Evolutionary conservation across 306 rosid genomes (phyloP).

Genomic region (Rosa lucieae): DNA sequence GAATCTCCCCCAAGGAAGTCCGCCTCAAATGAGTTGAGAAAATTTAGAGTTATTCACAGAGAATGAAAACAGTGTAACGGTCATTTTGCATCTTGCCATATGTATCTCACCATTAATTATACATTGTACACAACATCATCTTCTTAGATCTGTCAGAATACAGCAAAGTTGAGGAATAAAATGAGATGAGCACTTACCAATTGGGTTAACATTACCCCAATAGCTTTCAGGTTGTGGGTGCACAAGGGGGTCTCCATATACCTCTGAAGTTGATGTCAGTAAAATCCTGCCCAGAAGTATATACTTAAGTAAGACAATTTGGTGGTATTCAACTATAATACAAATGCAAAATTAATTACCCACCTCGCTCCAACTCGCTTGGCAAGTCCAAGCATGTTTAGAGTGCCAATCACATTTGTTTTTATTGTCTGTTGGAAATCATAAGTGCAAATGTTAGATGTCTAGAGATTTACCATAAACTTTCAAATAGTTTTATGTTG

Average conservation of each 20-base stretch:
- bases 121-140: constrained; percentile 3
- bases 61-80: not conserved
- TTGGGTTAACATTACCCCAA: constrained; percentile 99
- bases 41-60: not conserved
- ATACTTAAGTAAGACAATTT: constrained; percentile 26
- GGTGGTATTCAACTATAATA: constrained; percentile 16
- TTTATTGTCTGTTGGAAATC: constrained; percentile 72
- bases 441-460: constrained; percentile 31
- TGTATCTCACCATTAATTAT: constrained; percentile 5
- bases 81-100: constrained; percentile 1
- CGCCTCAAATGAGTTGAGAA: not conserved
- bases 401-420: constrained; percentile 95
- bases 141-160: constrained; percentile 15
- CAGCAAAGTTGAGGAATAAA: constrained; percentile 16
- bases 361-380: constrained; percentile 99
- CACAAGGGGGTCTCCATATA: constrained; percentile 92
- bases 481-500: not conserved
- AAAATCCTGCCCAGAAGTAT: constrained; percentile 64
- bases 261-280: constrained; percentile 96
- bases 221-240: constrained; percentile 93
- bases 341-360: not conserved
- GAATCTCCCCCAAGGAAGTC: constrained; percentile 3
- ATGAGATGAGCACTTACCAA: constrained; percentile 57
- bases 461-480: not conserved
- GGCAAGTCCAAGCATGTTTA: constrained; percentile 99